Evolutionary conservation across 257 asterid genomes (phyloP).

Genomic region (Marsdenia floribunda): DNA sequence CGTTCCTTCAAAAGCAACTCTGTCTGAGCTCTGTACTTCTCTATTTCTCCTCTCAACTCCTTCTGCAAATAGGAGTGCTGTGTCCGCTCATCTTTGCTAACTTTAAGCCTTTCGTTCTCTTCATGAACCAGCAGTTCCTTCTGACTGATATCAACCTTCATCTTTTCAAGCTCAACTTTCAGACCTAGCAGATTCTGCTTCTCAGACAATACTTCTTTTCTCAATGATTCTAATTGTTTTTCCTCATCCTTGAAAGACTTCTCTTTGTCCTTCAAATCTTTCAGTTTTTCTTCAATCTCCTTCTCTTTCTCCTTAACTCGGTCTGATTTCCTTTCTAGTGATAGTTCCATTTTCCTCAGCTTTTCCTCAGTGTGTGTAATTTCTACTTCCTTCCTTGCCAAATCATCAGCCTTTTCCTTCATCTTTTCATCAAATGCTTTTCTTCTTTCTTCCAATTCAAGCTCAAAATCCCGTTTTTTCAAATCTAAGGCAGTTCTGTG

Average conservation of each 20-base stretch:
- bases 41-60: constrained; percentile 67
- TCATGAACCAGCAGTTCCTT: constrained; percentile 43
- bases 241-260: constrained; percentile 51
- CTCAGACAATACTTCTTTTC: constrained; percentile 44
- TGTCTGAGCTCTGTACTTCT: constrained; percentile 45
- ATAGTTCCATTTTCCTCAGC: constrained; percentile 55
- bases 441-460: constrained; percentile 48
- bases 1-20: constrained; percentile 52
- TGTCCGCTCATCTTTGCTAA: constrained; percentile 50
- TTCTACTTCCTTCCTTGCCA: constrained; percentile 50
- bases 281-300: constrained; percentile 47
- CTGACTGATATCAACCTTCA: constrained; percentile 48
- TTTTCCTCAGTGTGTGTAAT: constrained; percentile 61
- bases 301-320: constrained; percentile 73
- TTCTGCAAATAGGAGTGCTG: constrained; percentile 44
- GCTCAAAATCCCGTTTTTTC: constrained; percentile 51
- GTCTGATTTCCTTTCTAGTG: constrained; percentile 52
- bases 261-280: constrained; percentile 61
- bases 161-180: constrained; percentile 48
- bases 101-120: constrained; percentile 44
- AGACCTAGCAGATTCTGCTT: constrained; percentile 42
- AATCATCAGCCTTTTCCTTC: constrained; percentile 39
- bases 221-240: constrained; percentile 37
- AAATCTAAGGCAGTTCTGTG: constrained; percentile 45
- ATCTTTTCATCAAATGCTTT: constrained; percentile 49